Base-by-base conservation (phyloP, 306 rosid genomes). In the Trichosanthes truncata region DNA sequence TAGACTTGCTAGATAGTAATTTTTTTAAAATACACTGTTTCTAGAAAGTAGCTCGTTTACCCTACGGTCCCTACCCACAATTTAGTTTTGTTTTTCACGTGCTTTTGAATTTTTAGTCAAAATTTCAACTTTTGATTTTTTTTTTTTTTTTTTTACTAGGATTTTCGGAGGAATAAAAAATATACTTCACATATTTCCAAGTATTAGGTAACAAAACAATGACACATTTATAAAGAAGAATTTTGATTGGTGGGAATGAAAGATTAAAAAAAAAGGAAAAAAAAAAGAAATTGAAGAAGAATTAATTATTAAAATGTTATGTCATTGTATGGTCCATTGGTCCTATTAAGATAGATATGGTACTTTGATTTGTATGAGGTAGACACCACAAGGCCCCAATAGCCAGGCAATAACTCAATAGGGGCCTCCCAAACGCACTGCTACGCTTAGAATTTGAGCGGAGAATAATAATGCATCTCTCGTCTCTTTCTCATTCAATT, bases 251-350 rank as follows among this genome's bases (percentile, higher is more conserved):
- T 40, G 33, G n/a, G 23, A 40, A 68, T 26, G 48, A 66, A 66
- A 36, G 73, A 2, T 1, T 15, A 57, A 26, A 9, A 13, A 21
- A 13, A 13, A 25, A 2, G 33, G 33, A 57, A 26, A 9, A 13
- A 21, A 13, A 13, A 25, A 20, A 3, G 65, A 41, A 68, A 11
- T 38, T 68, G 75, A 68, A 68, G 7, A 21, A 21, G 76, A 25
- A 71, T 41, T 72, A 72, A 72, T 46, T 46, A 46, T 72, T 72
- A 26, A 46, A 72, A 72, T 72, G 77, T 46, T 13, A 46, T 72
- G 77, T 72, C 57, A 46, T 26, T 46, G 41, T 48, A 72, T 72
- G 77, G 77, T 72, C 77, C 77, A 71, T 71, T 71, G 40, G 38
- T 48, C 57, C 77, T 29, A 46, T 46, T 46, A 26, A 13, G 23